Evolutionary conservation across 768 basidiomycete species (phyloP), one percentile per base, ranked within the genome.

Genomic region (Leccinum fibrillosum): DNA sequence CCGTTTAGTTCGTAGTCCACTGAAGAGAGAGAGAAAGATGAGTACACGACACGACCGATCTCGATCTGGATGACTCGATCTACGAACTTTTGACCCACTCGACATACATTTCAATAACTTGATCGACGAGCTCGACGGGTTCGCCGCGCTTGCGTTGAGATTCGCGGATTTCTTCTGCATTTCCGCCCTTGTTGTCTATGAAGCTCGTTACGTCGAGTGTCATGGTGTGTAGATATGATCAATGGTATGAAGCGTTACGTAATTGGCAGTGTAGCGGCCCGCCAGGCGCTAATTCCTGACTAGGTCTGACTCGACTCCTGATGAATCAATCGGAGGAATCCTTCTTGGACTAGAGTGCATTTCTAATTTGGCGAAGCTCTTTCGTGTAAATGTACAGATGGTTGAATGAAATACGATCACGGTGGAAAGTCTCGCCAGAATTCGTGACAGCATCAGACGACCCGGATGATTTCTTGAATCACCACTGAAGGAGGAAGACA

Each of bases 71-170:
- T 42, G 39, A 42, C n/a, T 10, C 10, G 8, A 1, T 6, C 6
- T 42, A 84, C 92, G 70, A 71, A 97, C 97, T 86, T 74, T 93
- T 91, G 53, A 93, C 92, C 94, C 95, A 98, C 64, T 94, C 90
- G 10, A 82, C 74, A 68, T 98, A 97, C 86, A 95, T 86, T 68
- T 85, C 84, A 58, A 98, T 86, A 58, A 98, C 84, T 72, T 98
- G 93, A 74, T 98, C 94, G 15, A 98, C 95, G 64, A 97, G 72
- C 72, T 94, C 95, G 53, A 92, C 91, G 19, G 90, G 82, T 56
- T 93, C 87, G 10, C 90, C 91, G 50, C 97, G 85, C 75, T 92
- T 94, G 67, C 86, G 80, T 77, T 99, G 96, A 4, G 95, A 98
- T 66, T 93, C 93, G 56, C 89, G 79, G 61, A 98, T 94, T 69